phyloP scores from a whole-genome alignment of 2,329 filamentous ascomycete genomes.

The Rutstroemia sydowiana region DNA sequence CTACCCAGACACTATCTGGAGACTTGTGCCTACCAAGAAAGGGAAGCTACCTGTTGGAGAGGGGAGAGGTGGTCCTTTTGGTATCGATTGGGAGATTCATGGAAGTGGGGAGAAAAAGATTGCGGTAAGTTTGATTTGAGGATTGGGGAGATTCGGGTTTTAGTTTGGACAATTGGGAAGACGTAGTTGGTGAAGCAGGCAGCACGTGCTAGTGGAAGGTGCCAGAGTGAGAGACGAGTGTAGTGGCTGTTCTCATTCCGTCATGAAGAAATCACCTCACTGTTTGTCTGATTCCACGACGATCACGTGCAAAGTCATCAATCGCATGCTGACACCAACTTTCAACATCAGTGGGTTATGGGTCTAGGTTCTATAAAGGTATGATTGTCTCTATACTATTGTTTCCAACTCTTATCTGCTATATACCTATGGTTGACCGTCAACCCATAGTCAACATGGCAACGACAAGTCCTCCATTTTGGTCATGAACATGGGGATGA shows the following conservation, averaged over 20 bases:
- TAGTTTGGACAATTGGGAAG: neutral
- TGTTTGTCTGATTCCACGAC: neutral
- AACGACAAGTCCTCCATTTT: conserved; percentile 76
- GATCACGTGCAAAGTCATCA: neutral
- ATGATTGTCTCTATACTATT: neutral
- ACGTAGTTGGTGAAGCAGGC: neutral
- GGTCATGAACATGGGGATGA: conserved; percentile 60
- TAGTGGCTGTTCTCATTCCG: neutral
- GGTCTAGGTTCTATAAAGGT: conserved; percentile 60
- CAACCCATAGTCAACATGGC: conserved; percentile 53
- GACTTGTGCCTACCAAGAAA: conserved; percentile 55
- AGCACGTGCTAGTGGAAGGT: neutral
- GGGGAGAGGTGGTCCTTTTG: conserved; percentile 65
- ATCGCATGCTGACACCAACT: conserved; percentile 12
- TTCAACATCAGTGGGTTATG: conserved; percentile 60
- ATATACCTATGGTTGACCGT: neutral
- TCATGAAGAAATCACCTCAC: neutral
- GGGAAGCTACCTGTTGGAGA: conserved; percentile 59
- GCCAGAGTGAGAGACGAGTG: neutral
- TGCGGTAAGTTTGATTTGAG: conserved; percentile 43
- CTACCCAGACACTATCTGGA: conserved; percentile 60
- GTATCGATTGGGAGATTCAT: conserved; percentile 74
- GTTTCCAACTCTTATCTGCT: neutral
- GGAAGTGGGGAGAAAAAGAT: conserved; percentile 65
- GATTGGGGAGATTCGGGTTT: neutral